Base-by-base conservation (phyloP, 2,329 filamentous ascomycete species). In the Fusarium sp. region DNA sequence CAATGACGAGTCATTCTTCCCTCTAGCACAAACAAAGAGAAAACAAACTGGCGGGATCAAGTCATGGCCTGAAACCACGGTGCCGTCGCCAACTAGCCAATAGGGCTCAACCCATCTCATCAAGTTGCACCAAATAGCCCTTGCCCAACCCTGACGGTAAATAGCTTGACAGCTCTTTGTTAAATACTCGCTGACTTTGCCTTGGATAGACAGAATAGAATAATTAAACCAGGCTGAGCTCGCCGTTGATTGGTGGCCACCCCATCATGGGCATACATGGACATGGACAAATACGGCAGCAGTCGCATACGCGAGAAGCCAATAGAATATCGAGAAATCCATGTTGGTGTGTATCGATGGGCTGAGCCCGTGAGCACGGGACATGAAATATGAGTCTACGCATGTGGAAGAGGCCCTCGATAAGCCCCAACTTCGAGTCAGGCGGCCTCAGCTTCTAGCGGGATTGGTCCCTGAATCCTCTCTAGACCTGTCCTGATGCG, bases 401-500 rank as follows among this genome's bases (percentile, higher is more conserved):
- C 52, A 57, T 72, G 70, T 69, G 68, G 25, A 49, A 21, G 36
- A 58, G 35, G 25, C 35, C 35, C 33, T 71, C 50, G 51, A 71
- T 57, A 62, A 41, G 58, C 49, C 52, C 47, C 35, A 29, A 48
- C 21, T 35, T 37, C 60, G 60, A 72, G 71, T 73, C 71, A 73
- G 71, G 72, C 72, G 72, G 65, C 46, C 63, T 68, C 62, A 51
- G 43, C 29, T 59, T 58, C 55, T 25, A 56, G 69, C 39, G 55
- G 72, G 72, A 73, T 74, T 74, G 72, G 72, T 42, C 25, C 52
- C 49, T 42, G 60, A 56, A 42, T 47, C 53, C 50, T 62, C 54
- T 47, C 36, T 45, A 63, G 69, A 58, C 69, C 69, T 69, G 54
- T 72, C 60, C 45, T 60, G 58, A 70, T 73, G 71, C 66, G 69